Base-by-base conservation (phyloP, 305 asterid species). In the Fraxinus dipetala region DNA sequence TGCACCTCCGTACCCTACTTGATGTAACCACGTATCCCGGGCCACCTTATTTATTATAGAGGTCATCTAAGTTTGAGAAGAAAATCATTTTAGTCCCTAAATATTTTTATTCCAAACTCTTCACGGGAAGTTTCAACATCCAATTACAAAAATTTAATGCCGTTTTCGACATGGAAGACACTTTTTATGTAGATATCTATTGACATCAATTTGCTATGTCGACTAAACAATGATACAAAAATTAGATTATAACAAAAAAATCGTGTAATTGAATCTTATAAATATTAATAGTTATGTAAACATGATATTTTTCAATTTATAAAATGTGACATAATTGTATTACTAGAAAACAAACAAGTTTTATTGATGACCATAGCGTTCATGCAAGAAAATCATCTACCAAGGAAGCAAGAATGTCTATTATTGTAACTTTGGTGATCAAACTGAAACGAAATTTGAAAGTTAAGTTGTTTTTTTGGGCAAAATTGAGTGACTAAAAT, bases 21-120 rank as follows among this genome's bases (percentile, higher is more conserved):
- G 40, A 32, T 40, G 14, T 48, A 51, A 79, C 84, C 78, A 51
- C 77, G 26, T 80, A 74, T 70, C 73, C 22, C 63, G 38, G 51
- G 81, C 70, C 85, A 83, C 76, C 73, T 81, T 84, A 59, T 48
- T 83, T 30, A 31, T 31, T 14, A 31, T 28, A 69, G 10, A 31
- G 4, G 40, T 31, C 22, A 69, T n/a, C 40, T 2, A 69, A 2
- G 11, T 14, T 30, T 30, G 0, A 30, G 40, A 69, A 69, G 24
- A 0, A 30, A 20, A 8, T 5, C 35, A 26, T 28, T 31, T 30
- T 14, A 30, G 75, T 69, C 75, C 14, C 75, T 69, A 14, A 2
- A 5, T 28, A 13, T 69, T 69, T 30, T 69, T 69, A 14, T 30
- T 69, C 40, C 75, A 30, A 69, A 30, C 40, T 14, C 20, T 28